Base-by-base conservation (phyloP, 2,329 filamentous ascomycete genomes). In the Neonectria neomacrospora region DNA sequence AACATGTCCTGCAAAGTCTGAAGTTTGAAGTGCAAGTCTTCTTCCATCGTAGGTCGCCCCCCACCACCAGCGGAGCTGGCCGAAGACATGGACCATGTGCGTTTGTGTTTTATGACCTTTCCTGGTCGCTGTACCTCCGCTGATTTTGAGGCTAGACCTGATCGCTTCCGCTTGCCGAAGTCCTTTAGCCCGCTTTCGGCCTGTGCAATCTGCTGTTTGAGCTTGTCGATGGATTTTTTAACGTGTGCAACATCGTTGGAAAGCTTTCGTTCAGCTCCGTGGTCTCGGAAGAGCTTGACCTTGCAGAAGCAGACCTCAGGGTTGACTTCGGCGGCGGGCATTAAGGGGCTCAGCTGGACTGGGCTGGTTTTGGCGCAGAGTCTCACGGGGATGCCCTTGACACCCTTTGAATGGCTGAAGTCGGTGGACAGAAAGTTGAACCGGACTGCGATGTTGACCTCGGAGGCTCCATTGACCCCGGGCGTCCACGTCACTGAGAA, bases 351-450 rank as follows among this genome's bases (percentile, higher is more conserved):
- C 16, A 83, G 79, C 0, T 85, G 80, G 1, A 95, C 63, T 11
- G 90, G 79, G 67, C 91, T 91, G 0, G 96, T 98, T 79, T 98
- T 98, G 14, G 94, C 90, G 77, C 95, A 98, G 0, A 98, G 85
- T 58, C 96, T 85, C 5, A 99, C 94, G 0, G 96, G 95, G 68
- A 98, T 97, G 37, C 96, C 96, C 79, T 98, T 99, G 52, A 99
- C 96, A 48, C 96, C 96, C 76, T 99, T 99, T 10, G 96, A 98
- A 75, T 98, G 96, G 77, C 95, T 98, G 76, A 98, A 99, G 76
- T 99, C 96, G 9, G 96, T 99, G 0, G 96, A 99, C 0, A 99
- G 84, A 75, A 99, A 99, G 80, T 99, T 99, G 84, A 98, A 99
- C 48, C 96, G 92, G 12, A 98, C 93, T 9, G 94, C 91, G 59